Percentiles rank a stretch among this genome's conserved stretches.
Evolutionary conservation across 2,329 filamentous ascomycete genomes (phyloP).

Genomic region (Endothia cerciana): DNA sequence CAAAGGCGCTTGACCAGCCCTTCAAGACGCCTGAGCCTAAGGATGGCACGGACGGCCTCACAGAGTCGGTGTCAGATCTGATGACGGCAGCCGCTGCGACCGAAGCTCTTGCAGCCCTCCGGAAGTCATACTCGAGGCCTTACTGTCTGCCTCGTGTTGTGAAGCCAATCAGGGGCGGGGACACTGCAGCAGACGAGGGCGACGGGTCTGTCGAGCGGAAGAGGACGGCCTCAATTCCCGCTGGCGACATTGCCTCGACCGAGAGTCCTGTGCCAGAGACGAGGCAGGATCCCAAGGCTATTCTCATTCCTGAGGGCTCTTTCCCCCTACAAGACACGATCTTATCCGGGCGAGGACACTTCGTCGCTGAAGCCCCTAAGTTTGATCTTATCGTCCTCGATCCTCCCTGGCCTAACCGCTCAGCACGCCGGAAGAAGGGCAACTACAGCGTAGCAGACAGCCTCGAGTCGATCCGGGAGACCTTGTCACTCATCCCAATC

Average conservation of each 20-base stretch:
- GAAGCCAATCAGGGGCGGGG: neutral
- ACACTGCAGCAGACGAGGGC: neutral
- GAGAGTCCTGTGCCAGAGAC: neutral
- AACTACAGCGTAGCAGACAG: slow-evolving; percentile 53
- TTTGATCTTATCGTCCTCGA: slow-evolving; percentile 76
- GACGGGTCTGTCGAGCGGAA: slow-evolving; percentile 9
- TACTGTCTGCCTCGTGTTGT: slow-evolving; percentile 51
- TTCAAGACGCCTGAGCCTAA: slow-evolving; percentile 58
- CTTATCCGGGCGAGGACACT: slow-evolving; percentile 43
- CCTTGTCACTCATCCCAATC: slow-evolving; percentile 62
- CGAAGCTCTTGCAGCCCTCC: slow-evolving; percentile 46
- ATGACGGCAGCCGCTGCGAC: slow-evolving; percentile 55
- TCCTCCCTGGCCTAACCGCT: slow-evolving; percentile 82
- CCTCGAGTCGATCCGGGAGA: slow-evolving; percentile 49
- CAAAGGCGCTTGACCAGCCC: slow-evolving; percentile 46
- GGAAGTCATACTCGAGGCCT: slow-evolving; percentile 43
- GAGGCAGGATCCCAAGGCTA: slow-evolving; percentile 19
- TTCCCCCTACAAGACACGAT: slow-evolving; percentile 55
- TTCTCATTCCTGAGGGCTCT: slow-evolving; percentile 46
- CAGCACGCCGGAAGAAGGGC: slow-evolving; percentile 63
- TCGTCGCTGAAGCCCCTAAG: slow-evolving; percentile 48
- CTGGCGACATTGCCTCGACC: neutral
- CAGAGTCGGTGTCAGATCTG: slow-evolving; percentile 57
- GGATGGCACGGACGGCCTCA: slow-evolving; percentile 41
- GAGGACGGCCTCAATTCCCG: slow-evolving; percentile 14